Evolutionary conservation across 306 rosid species (phyloP).

Genomic region (Cucurbita ficifolia): DNA sequence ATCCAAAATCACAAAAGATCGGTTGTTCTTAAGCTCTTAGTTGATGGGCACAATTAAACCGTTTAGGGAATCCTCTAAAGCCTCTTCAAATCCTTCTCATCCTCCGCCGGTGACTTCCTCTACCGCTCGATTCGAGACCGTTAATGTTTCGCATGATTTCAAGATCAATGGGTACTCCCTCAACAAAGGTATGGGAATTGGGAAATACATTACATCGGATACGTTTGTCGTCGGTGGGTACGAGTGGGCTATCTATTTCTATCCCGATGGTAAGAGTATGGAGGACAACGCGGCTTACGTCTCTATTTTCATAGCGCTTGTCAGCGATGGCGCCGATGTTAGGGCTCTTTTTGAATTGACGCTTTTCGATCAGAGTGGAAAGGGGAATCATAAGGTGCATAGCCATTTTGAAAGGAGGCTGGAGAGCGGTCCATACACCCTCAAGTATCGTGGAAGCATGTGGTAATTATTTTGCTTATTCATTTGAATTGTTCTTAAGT

Average conservation of each 20-base stretch:
- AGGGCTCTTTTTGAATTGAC: slow-evolving; percentile 47
- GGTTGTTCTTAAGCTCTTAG: background rate
- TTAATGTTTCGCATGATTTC: slow-evolving; percentile 37
- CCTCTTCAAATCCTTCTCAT: slow-evolving; percentile 9
- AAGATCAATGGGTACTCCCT: slow-evolving; percentile 42
- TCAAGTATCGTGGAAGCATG: slow-evolving; percentile 57
- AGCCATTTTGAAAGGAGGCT: slow-evolving; percentile 41
- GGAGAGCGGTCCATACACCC: slow-evolving; percentile 50
- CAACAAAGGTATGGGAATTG: slow-evolving; percentile 43
- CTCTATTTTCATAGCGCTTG: slow-evolving; percentile 45
- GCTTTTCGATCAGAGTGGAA: slow-evolving; percentile 44
- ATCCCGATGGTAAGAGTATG: slow-evolving; percentile 47
- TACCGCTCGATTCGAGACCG: slow-evolving; percentile 33
- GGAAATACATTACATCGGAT: slow-evolving; percentile 41
- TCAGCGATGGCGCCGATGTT: slow-evolving; percentile 45
- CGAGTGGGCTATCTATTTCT: slow-evolving; percentile 50
- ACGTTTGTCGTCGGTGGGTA: slow-evolving; percentile 43
- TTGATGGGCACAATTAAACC: slow-evolving; percentile 41
- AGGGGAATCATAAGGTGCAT: slow-evolving; percentile 43
- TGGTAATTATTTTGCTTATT: slow-evolving; percentile 23
- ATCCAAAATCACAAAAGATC: background rate
- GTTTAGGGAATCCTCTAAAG: slow-evolving; percentile 12
- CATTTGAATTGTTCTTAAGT: background rate
- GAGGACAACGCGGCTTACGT: slow-evolving; percentile 41
- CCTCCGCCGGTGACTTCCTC: slow-evolving; percentile 20